Evolutionary conservation across 169 alveolate species (phyloP).

Genomic region (Fabrea salina): DNA sequence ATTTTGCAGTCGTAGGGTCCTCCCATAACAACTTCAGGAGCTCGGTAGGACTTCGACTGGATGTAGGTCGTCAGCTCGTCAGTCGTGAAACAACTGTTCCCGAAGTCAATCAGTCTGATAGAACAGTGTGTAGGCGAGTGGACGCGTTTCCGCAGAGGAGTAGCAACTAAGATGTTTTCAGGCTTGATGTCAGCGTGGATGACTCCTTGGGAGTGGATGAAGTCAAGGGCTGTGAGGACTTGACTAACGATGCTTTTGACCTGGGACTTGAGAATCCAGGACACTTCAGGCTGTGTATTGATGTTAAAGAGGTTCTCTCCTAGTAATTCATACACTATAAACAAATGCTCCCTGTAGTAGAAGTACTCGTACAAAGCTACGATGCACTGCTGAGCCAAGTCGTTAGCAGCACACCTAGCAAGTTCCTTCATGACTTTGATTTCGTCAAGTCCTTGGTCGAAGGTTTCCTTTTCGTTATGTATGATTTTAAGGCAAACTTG

Average conservation of each 20-base stretch:
- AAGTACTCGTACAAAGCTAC: slow-evolving; percentile 44
- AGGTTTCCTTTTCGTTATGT: slow-evolving; percentile 55
- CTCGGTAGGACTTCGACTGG: slow-evolving; percentile 90
- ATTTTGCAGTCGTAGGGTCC: slow-evolving; percentile 79
- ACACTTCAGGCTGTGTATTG: slow-evolving; percentile 33
- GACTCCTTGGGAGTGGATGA: slow-evolving; percentile 60
- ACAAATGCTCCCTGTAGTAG: slow-evolving; percentile 50
- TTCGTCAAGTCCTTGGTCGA: slow-evolving; percentile 59
- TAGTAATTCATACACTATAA: slow-evolving; percentile 51
- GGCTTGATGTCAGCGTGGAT: slow-evolving; percentile 83
- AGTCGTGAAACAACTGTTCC: slow-evolving; percentile 90
- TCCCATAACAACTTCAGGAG: slow-evolving; percentile 83
- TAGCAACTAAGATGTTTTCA: slow-evolving; percentile 83
- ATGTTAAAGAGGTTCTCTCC: slow-evolving; percentile 55
- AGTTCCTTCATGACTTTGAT: slow-evolving; percentile 49
- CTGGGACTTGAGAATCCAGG: background rate
- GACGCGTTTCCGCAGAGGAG: too few species aligned
- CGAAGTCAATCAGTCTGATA: slow-evolving; percentile 95
- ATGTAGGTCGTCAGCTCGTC: slow-evolving; percentile 92
- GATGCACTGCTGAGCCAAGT: slow-evolving; percentile 40
- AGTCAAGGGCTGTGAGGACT: slow-evolving; percentile 61
- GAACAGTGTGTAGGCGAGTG: too few species aligned
- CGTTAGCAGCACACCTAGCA: slow-evolving; percentile 38
- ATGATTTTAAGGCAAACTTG: slow-evolving; percentile 47
- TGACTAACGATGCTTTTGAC: slow-evolving; percentile 52